Conservation (phyloP, 768 basidiomycete species). For the Paxillus ammoniavirescens region DNA sequence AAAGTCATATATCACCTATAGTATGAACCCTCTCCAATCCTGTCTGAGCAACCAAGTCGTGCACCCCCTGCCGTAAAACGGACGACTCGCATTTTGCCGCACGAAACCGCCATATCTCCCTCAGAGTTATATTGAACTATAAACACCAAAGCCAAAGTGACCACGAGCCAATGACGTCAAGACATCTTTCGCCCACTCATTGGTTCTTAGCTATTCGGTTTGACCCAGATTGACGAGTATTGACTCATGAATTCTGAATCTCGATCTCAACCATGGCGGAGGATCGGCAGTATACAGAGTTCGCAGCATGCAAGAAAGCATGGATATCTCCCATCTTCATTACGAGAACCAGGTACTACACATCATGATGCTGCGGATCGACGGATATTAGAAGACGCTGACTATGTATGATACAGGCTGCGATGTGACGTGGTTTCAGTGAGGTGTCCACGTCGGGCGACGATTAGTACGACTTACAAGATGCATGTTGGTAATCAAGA, state of each 20-base stretch:
- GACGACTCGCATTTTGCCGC: neutral
- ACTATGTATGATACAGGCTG: slow-evolving; percentile 13
- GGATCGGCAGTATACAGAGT: neutral
- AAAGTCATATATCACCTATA: neutral
- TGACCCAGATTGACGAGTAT: neutral
- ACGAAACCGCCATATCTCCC: slow-evolving; percentile 23
- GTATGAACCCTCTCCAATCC: neutral
- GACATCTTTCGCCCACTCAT: neutral
- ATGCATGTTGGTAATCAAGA: slow-evolving; percentile 14
- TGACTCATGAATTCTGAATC: slow-evolving; percentile 2
- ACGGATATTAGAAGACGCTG: slow-evolving; percentile 24
- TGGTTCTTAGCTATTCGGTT: neutral
- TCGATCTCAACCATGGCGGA: slow-evolving; percentile 4
- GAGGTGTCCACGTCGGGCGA: slow-evolving; percentile 8
- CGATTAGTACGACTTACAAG: slow-evolving; percentile 15
- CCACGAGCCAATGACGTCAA: slow-evolving; percentile 1
- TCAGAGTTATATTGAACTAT: slow-evolving; percentile 12
- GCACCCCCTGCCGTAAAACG: neutral
- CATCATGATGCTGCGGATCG: slow-evolving; percentile 16
- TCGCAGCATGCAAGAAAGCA: neutral
- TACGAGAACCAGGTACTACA: slow-evolving; percentile 13
- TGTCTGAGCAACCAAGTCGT: neutral
- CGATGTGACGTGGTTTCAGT: slow-evolving; percentile 16
- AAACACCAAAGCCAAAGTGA: neutral
- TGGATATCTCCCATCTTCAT: slow-evolving; percentile 1